Evolutionary conservation across 2,329 filamentous ascomycete species (phyloP).

Genomic region (Xylariales sp.): DNA sequence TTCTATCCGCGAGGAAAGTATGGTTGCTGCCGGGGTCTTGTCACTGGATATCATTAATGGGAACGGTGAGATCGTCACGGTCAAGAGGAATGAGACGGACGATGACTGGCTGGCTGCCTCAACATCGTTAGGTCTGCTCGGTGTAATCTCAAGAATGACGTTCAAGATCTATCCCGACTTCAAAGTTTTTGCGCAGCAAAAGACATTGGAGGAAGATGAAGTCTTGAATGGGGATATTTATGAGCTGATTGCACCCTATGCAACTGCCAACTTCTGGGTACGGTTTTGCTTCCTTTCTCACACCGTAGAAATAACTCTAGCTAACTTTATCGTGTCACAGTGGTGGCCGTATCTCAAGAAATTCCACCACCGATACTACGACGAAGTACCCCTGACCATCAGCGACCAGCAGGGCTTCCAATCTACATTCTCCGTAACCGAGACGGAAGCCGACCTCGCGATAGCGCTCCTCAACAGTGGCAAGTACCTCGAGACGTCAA

Average conservation of each 20-base stretch:
- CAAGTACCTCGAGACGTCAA: conserved; percentile 41
- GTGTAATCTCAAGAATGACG: conserved; percentile 43
- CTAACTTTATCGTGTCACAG: conserved; percentile 18
- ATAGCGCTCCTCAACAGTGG: conserved; percentile 40
- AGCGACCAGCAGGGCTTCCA: conserved; percentile 45
- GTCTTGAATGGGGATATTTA: conserved; percentile 46
- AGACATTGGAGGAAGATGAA: conserved; percentile 42
- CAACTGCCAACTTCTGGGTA: conserved; percentile 49
- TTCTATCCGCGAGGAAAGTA: conserved; percentile 42
- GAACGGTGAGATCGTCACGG: conserved; percentile 34
- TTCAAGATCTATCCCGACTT: conserved; percentile 46
- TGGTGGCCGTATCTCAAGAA: conserved; percentile 49
- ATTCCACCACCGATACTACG: conserved; percentile 50
- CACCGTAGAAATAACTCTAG: background rate
- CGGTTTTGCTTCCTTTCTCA: background rate
- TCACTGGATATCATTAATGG: conserved; percentile 47
- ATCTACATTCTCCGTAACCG: conserved; percentile 45
- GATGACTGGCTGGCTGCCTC: conserved; percentile 49
- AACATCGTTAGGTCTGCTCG: conserved; percentile 43
- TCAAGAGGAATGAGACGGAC: conserved; percentile 35
- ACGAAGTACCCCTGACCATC: conserved; percentile 34
- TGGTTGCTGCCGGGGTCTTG: conserved; percentile 44
- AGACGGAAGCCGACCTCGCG: conserved; percentile 36
- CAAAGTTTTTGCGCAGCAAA: conserved; percentile 46
- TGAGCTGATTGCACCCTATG: conserved; percentile 43